phyloP scores from a whole-genome alignment of 177 flowering plant species.

The Tripterygium wilfordii region DNA sequence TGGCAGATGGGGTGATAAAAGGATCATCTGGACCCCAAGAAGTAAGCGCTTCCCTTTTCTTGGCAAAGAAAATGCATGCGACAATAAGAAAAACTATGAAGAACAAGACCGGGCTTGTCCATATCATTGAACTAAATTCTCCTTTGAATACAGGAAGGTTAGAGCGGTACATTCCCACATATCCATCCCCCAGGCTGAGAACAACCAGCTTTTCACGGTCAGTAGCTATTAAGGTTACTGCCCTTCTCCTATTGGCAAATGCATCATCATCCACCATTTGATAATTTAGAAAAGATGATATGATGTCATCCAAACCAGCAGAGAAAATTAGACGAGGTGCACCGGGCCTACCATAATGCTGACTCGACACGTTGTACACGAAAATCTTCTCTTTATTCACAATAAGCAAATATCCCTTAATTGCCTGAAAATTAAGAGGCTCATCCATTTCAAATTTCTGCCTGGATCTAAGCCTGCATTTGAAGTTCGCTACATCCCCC shows the following conservation, averaged over 20 bases:
- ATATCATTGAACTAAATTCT: conserved; percentile 65
- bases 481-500: conserved; percentile 87
- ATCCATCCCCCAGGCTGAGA: conserved; percentile 78
- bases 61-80: conserved; percentile 87
- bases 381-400: conserved; percentile 59
- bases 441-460: conserved; percentile 63
- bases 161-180: conserved; percentile 77
- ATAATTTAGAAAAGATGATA: conserved; percentile 52
- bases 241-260: conserved; percentile 11
- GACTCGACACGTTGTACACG: conserved; percentile 81
- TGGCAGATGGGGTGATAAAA: conserved; percentile 44
- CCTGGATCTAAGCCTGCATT: conserved; percentile 86
- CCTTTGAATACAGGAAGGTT: conserved; percentile 70
- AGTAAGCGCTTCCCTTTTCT: conserved; percentile 84
- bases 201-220: conserved; percentile 84
- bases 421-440: conserved; percentile 63
- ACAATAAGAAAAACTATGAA: conserved; percentile 77
- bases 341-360: conserved; percentile 61
- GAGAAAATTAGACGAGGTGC: conserved; percentile 69
- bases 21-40: conserved; percentile 96
- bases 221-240: conserved; percentile 55
- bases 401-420: conserved; percentile 78
- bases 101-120: conserved; percentile 87
- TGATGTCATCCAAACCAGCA: conserved; percentile 68
- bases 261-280: conserved; percentile 24